Percentiles rank a stretch among this genome's conserved stretches.
These are phyloP conservation scores for Clausena lansium DNA, from an alignment of 345 rosid species.

Conservation along the genomic window DNA sequence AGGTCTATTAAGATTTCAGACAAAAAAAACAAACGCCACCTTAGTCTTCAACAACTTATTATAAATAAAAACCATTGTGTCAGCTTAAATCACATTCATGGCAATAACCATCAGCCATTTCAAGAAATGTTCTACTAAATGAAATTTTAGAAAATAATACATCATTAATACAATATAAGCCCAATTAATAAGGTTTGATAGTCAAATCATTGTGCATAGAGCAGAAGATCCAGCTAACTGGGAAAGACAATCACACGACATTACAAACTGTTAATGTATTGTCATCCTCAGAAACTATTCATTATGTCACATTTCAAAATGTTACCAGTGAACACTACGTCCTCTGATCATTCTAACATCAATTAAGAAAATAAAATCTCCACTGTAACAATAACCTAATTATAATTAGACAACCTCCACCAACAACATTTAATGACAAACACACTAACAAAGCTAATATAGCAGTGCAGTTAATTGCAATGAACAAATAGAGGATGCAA, in stretches of 20 bases:
- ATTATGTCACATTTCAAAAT: neutral
- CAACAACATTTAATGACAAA: neutral
- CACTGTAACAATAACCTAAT: neutral
- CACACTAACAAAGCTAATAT: neutral
- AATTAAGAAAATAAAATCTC: neutral
- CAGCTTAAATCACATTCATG: neutral
- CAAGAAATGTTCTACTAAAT: neutral
- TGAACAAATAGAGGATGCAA: conserved; percentile 3
- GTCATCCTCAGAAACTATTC: neutral
- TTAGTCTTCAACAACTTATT: neutral
- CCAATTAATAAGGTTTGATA: neutral
- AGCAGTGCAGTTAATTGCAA: neutral
- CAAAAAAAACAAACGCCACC: no score
- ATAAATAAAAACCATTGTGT: neutral
- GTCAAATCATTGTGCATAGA: neutral
- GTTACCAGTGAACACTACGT: neutral
- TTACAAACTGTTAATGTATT: neutral
- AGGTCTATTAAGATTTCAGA: no score
- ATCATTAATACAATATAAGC: neutral
- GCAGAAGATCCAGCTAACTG: neutral
- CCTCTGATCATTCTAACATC: neutral
- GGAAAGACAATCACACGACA: neutral
- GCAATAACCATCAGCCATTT: neutral
- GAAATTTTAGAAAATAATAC: neutral
- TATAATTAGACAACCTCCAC: neutral